Evolutionary conservation across 768 basidiomycete species (phyloP).

Genomic region (Cyclocybe aegerita): DNA sequence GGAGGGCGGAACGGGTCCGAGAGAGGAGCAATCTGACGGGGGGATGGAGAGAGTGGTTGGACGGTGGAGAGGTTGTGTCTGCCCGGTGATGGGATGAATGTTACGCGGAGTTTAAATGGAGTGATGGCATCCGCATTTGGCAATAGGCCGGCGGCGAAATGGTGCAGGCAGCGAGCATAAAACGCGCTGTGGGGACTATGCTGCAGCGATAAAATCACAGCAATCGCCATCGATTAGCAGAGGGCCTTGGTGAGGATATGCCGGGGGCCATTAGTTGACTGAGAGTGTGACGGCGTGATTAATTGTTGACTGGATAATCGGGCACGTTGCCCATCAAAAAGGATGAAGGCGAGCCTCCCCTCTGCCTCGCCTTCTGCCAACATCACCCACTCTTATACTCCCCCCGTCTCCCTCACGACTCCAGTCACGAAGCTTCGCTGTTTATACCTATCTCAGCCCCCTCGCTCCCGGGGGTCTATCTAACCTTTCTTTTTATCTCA

Average conservation of each 20-base stretch:
- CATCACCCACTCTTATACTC: slow-evolving; percentile 12
- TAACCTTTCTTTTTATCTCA: background rate
- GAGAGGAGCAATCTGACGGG: no score
- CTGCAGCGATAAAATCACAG: no score
- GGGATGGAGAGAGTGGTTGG: no score
- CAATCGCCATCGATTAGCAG: background rate
- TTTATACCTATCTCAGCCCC: slow-evolving; percentile 32
- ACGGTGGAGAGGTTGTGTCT: no score
- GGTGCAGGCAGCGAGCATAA: no score
- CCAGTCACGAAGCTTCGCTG: slow-evolving; percentile 18
- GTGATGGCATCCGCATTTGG: no score
- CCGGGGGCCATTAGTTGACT: background rate
- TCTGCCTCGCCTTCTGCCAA: slow-evolving; percentile 57
- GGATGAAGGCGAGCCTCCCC: slow-evolving; percentile 51
- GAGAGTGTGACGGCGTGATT: background rate
- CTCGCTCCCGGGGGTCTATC: slow-evolving; percentile 11
- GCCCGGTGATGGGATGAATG: no score
- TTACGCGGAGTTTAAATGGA: no score
- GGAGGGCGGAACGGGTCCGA: slow-evolving; percentile 1
- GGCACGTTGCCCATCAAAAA: slow-evolving; percentile 84
- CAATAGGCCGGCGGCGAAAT: no score
- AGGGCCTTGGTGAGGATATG: background rate
- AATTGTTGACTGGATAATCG: slow-evolving; percentile 18
- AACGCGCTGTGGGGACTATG: no score
- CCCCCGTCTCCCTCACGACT: slow-evolving; percentile 18